Evolutionary conservation across 2,329 filamentous ascomycete genomes (phyloP).

Genomic region (Colletotrichum tropicale): DNA sequence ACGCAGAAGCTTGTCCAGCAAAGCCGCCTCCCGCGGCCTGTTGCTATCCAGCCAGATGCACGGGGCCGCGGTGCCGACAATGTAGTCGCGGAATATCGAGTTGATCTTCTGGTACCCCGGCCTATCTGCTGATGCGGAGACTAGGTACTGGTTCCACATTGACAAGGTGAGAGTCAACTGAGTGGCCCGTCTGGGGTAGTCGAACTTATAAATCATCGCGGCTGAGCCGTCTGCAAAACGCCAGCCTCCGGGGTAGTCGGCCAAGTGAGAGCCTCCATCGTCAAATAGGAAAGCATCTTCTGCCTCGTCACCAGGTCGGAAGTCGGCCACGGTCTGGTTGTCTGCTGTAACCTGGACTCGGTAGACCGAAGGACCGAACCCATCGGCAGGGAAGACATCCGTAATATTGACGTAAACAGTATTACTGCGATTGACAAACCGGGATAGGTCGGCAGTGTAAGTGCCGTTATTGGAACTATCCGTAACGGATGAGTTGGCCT

Average conservation of each 20-base stretch:
- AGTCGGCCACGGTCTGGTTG: not conserved
- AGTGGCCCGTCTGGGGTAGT: not conserved
- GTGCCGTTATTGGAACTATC: slow-evolving; percentile 1
- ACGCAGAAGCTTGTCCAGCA: not conserved
- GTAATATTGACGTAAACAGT: not conserved
- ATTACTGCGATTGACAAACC: not conserved
- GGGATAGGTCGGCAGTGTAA: not conserved
- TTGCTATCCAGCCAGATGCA: slow-evolving; percentile 2
- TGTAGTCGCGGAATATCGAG: not conserved
- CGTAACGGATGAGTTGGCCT: not conserved
- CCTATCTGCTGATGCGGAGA: not conserved
- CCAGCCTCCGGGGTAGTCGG: slow-evolving; percentile 1
- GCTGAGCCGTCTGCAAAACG: not conserved
- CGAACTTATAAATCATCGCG: not conserved
- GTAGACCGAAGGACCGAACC: not conserved
- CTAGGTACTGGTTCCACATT: not conserved
- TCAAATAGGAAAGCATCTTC: not conserved
- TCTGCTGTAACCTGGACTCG: not conserved
- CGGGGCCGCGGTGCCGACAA: not conserved
- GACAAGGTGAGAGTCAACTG: not conserved
- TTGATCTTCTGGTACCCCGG: not conserved
- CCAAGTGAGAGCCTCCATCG: not conserved
- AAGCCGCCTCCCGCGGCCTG: not conserved
- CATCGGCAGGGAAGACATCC: not conserved
- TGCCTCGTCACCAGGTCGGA: not conserved